Percentiles rank a stretch among this genome's conserved stretches.
phyloP scores from a whole-genome alignment of 495 filamentous ascomycete species.

The Saxophila tyrrhenica region DNA sequence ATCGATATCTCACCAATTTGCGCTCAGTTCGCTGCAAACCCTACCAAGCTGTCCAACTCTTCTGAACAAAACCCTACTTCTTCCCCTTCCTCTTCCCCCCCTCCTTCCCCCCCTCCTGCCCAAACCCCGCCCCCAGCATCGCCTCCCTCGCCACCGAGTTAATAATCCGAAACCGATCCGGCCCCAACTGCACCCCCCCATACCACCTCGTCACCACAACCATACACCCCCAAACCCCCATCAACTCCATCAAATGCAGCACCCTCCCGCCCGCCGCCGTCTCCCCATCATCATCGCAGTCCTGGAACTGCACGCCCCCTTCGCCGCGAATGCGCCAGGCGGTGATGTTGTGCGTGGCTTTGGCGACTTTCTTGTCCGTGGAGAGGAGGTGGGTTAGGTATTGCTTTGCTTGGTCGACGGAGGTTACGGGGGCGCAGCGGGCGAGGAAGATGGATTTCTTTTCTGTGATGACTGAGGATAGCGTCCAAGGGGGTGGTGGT shows the following conservation, averaged over 20 bases:
- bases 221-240: conserved; percentile 85
- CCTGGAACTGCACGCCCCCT: conserved; percentile 52
- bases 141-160: conserved; percentile 77
- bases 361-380: conserved; percentile 68
- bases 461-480: conserved; percentile 57
- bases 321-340: conserved; percentile 52
- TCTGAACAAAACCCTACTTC: conserved; percentile 11
- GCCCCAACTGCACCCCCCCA: conserved; percentile 77
- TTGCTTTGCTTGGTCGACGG: conserved; percentile 52
- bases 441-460: conserved; percentile 85
- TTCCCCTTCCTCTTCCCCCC: conserved; percentile 29
- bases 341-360: conserved; percentile 84
- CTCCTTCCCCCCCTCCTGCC: conserved; percentile 33
- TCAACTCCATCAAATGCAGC: conserved; percentile 81
- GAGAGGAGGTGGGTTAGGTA: conserved; percentile 62
- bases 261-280: conserved; percentile 81
- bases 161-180: conserved; percentile 80
- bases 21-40: too few relatives aligned
- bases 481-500: conserved; percentile 22
- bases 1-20: too few relatives aligned
- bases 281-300: conserved; percentile 94
- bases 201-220: conserved; percentile 97
- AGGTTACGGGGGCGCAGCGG: conserved; percentile 54
- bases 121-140: conserved; percentile 66
- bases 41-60: too few relatives aligned